Conservation (phyloP, 306 rosid species). For the Begonia masoniana region DNA sequence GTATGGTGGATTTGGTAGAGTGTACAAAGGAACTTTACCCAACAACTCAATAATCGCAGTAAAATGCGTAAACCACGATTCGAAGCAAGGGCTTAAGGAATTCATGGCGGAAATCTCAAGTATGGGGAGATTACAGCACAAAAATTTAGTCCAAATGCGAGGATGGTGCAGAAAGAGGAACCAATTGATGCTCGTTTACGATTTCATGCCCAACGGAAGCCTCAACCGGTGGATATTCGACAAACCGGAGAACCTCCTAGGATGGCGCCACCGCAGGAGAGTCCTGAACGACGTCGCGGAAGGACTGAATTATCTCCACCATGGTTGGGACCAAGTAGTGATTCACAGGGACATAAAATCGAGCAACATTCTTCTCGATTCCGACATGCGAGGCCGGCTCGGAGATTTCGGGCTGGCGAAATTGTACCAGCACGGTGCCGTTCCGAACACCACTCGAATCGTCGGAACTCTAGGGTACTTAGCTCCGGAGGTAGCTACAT, state of each 20-base stretch:
- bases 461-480: slow-evolving; percentile 85
- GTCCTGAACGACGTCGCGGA: slow-evolving; percentile 78
- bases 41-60: slow-evolving; percentile 64
- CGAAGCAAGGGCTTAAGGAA: slow-evolving; percentile 78
- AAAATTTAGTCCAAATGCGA: slow-evolving; percentile 75
- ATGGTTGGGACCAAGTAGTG: slow-evolving; percentile 86
- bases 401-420: slow-evolving; percentile 92
- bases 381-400: slow-evolving; percentile 63
- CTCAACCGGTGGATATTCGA: slow-evolving; percentile 69
- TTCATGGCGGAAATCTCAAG: slow-evolving; percentile 95
- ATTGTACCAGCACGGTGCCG: slow-evolving; percentile 76
- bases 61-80: slow-evolving; percentile 79
- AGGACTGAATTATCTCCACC: slow-evolving; percentile 72
- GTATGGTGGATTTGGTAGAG: slow-evolving; percentile 78
- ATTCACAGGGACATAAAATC: slow-evolving; percentile 81
- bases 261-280: slow-evolving; percentile 48
- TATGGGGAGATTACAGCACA: slow-evolving; percentile 88
- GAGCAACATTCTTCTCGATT: slow-evolving; percentile 60
- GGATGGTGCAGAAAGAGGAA: slow-evolving; percentile 82
- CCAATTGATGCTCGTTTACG: slow-evolving; percentile 70
- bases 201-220: slow-evolving; percentile 84
- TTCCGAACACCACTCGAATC: slow-evolving; percentile 67
- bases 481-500: slow-evolving; percentile 68
- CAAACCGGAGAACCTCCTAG: slow-evolving; percentile 26
- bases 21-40: slow-evolving; percentile 42